Conservation (phyloP, 2,329 filamentous ascomycete species). For the Arachnopeziza araneosa region DNA sequence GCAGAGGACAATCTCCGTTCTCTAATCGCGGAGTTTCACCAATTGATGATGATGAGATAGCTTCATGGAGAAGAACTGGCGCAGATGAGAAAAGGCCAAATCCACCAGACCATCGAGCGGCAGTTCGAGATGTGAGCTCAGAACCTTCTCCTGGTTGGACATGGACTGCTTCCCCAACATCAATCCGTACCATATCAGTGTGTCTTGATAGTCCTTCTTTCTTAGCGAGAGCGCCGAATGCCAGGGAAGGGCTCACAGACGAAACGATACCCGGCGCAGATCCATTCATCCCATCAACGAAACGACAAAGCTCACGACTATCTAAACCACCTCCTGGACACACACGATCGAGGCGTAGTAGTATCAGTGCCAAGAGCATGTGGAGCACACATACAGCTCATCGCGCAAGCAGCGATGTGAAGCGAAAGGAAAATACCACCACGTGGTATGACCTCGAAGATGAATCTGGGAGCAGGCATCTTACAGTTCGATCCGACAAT, state of each 20-base stretch:
- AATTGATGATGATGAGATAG: slow-evolving; percentile 61
- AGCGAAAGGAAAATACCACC: slow-evolving; percentile 10
- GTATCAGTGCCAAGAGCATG: slow-evolving; percentile 25
- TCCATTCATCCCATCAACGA: slow-evolving; percentile 50
- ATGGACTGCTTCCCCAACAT: slow-evolving; percentile 22
- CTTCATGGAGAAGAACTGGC: slow-evolving; percentile 45
- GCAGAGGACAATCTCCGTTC: slow-evolving; percentile 33
- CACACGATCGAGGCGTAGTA: slow-evolving; percentile 27
- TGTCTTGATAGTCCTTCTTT: slow-evolving; percentile 37
- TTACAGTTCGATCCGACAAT: slow-evolving; percentile 7
- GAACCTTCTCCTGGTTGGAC: slow-evolving; percentile 21
- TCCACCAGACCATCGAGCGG: neutral
- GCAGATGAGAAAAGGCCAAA: slow-evolving; percentile 3
- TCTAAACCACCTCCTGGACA: slow-evolving; percentile 38
- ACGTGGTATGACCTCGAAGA: slow-evolving; percentile 14
- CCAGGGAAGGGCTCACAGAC: slow-evolving; percentile 57
- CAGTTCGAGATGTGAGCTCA: slow-evolving; percentile 7
- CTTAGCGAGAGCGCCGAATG: slow-evolving; percentile 55
- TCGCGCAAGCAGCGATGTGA: slow-evolving; percentile 15
- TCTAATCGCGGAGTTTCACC: slow-evolving; percentile 53
- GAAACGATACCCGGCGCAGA: slow-evolving; percentile 54
- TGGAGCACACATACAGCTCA: slow-evolving; percentile 20
- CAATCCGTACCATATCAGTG: slow-evolving; percentile 26
- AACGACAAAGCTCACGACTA: slow-evolving; percentile 48
- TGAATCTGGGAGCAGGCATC: slow-evolving; percentile 12